phyloP scores from a whole-genome alignment of 345 rosid species.

The Gossypium ekmanianum region DNA sequence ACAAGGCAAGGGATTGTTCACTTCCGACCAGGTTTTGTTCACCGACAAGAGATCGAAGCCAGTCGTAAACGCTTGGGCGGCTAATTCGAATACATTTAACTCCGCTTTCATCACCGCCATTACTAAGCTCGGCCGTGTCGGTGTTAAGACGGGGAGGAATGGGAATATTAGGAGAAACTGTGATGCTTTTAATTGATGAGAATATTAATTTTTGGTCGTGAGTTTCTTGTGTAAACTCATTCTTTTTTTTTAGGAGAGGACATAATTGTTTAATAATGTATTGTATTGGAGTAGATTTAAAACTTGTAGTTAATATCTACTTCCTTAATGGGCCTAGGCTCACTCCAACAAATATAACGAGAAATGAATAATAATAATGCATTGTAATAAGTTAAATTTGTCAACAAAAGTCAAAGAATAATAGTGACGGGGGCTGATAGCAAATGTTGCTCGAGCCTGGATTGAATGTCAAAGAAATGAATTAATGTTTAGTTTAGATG shows the following conservation, averaged over 20 bases:
- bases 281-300: too few relatives aligned
- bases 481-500: slow-evolving; percentile 1
- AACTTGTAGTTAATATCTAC: too few relatives aligned
- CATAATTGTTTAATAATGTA: too few relatives aligned
- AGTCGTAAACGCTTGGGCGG: slow-evolving; percentile 63
- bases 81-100: slow-evolving; percentile 34
- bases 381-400: background rate
- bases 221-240: too few relatives aligned
- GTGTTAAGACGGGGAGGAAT: slow-evolving; percentile 49
- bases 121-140: slow-evolving; percentile 69
- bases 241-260: too few relatives aligned
- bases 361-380: too few relatives aligned
- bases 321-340: too few relatives aligned
- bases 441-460: background rate
- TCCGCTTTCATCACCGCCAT: slow-evolving; percentile 56
- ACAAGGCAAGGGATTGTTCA: slow-evolving; percentile 66
- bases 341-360: rapidly evolving
- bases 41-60: slow-evolving; percentile 55
- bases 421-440: background rate
- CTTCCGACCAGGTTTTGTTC: slow-evolving; percentile 74
- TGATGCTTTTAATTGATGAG: slow-evolving; percentile 39
- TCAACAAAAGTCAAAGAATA: background rate
- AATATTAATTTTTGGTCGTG: background rate
- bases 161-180: slow-evolving; percentile 72
- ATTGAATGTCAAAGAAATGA: background rate